Evolutionary conservation across 1,139 yeast genomes (phyloP).

Genomic region (Pichia sp.): DNA sequence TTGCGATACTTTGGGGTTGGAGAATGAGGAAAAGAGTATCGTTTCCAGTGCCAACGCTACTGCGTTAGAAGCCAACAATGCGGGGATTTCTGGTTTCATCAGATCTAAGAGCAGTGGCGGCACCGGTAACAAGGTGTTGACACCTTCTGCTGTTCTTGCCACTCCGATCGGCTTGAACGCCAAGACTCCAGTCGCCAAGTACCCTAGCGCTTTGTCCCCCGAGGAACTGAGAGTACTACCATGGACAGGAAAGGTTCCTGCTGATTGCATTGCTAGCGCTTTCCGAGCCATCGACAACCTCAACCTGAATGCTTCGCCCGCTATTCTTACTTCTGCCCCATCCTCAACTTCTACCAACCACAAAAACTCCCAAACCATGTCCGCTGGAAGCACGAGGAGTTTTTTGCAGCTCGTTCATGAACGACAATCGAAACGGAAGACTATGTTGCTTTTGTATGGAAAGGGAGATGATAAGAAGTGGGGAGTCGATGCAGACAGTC

Average conservation of each 20-base stretch:
- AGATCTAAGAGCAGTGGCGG: conserved; percentile 12
- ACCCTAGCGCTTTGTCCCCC: conserved; percentile 17
- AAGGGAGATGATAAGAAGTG: conserved; percentile 1
- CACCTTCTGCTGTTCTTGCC: conserved; percentile 37
- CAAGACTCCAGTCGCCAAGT: conserved; percentile 32
- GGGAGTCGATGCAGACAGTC: conserved; percentile 11
- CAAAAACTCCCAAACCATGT: conserved; percentile 6
- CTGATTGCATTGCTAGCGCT: conserved; percentile 44
- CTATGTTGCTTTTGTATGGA: conserved; percentile 1
- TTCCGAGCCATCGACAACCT: conserved; percentile 32
- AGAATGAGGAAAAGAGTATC: conserved; percentile 34
- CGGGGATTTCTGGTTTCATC: conserved; percentile 4
- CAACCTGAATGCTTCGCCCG: conserved; percentile 13
- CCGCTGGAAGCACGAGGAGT: conserved; percentile 5
- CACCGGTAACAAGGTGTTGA: conserved; percentile 23
- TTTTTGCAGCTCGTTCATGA: conserved; percentile 12
- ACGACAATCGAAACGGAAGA: conserved; percentile 7
- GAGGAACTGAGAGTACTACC: conserved; percentile 22
- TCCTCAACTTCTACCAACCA: not conserved
- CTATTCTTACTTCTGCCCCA: not conserved
- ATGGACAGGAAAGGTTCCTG: conserved; percentile 48
- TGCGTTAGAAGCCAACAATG: not conserved
- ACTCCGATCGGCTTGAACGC: conserved; percentile 38
- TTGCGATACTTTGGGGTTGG: conserved; percentile 48
- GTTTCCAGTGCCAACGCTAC: conserved; percentile 18